phyloP scores from a whole-genome alignment of 1,139 yeast species.

The Debaryomyces nepalensis region DNA sequence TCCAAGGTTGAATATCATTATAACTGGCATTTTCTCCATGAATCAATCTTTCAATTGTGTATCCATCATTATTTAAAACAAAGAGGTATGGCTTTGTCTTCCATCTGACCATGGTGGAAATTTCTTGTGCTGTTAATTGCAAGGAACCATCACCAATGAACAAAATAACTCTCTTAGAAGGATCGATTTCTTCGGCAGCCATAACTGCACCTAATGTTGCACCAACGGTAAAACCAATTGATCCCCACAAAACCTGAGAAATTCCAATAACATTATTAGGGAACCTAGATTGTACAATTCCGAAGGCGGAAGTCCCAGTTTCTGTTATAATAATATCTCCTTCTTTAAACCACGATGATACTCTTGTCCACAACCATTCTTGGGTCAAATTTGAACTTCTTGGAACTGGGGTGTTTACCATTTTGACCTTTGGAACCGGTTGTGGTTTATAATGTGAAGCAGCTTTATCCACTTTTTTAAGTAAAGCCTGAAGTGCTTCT shows the following conservation, averaged over 20 bases:
- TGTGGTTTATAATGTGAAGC: constrained; percentile 46
- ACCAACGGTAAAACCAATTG: constrained; percentile 88
- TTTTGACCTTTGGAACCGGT: constrained; percentile 51
- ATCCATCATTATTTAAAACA: constrained; percentile 83
- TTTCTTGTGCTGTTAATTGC: constrained; percentile 86
- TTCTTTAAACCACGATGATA: constrained; percentile 73
- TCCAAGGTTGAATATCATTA: constrained; percentile 85
- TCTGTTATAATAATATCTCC: constrained; percentile 85
- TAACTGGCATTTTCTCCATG: constrained; percentile 79
- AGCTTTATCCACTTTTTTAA: constrained; percentile 39
- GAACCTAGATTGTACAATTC: constrained; percentile 78
- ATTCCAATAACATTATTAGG: constrained; percentile 76
- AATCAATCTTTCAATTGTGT: constrained; percentile 86
- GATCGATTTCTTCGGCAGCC: constrained; percentile 78
- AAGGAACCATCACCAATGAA: constrained; percentile 92
- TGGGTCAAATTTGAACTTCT: constrained; percentile 54
- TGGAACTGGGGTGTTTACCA: constrained; percentile 36
- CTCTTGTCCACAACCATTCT: constrained; percentile 81
- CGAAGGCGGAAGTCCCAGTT: constrained; percentile 91
- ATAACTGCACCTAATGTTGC: constrained; percentile 83
- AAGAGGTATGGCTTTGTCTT: constrained; percentile 84
- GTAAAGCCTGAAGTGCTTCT: constrained; percentile 58
- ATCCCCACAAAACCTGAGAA: constrained; percentile 90
- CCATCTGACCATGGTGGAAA: constrained; percentile 84
- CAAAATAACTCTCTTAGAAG: constrained; percentile 71